Percentiles rank a stretch among this genome's conserved stretches.
Evolutionary conservation across 169 alveolate species (phyloP).

Genomic region (Sarcocystis neurona): DNA sequence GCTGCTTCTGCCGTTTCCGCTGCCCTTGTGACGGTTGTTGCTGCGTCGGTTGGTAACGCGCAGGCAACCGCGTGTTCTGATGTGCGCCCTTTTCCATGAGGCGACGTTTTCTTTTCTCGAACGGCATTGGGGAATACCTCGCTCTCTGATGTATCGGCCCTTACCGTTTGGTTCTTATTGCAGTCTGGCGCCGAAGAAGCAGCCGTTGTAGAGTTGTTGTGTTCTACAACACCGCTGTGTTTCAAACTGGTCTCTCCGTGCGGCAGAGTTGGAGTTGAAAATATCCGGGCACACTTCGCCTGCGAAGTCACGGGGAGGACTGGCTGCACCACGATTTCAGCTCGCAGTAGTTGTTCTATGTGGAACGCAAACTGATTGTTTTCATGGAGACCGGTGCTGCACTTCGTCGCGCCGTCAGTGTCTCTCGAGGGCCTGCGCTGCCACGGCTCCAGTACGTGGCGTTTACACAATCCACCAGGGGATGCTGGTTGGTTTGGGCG

Average conservation of each 20-base stretch:
- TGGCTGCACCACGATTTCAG: background rate
- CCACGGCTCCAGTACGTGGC: background rate
- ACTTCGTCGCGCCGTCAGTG: background rate
- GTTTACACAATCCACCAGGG: no score
- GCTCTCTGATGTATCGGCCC: no score
- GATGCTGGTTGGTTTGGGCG: no score
- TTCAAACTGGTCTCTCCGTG: background rate
- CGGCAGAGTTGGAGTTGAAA: background rate
- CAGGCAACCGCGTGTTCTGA: no score
- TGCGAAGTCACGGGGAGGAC: background rate
- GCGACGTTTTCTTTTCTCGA: no score
- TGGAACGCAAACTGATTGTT: conserved; percentile 22
- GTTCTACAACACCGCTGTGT: background rate
- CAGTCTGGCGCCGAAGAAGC: background rate
- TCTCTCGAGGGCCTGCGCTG: background rate
- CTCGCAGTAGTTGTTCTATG: background rate
- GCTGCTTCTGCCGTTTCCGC: no score
- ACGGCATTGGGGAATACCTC: no score
- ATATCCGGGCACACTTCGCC: background rate
- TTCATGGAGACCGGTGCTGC: no score
- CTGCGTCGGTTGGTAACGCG: no score
- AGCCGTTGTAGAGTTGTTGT: background rate
- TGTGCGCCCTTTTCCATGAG: no score
- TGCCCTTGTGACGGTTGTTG: no score
- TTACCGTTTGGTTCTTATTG: no score